Evolutionary conservation across 2,329 filamentous ascomycete genomes (phyloP), one percentile per base, ranked within the genome.

Genomic region (Nigrograna mackinnonii): DNA sequence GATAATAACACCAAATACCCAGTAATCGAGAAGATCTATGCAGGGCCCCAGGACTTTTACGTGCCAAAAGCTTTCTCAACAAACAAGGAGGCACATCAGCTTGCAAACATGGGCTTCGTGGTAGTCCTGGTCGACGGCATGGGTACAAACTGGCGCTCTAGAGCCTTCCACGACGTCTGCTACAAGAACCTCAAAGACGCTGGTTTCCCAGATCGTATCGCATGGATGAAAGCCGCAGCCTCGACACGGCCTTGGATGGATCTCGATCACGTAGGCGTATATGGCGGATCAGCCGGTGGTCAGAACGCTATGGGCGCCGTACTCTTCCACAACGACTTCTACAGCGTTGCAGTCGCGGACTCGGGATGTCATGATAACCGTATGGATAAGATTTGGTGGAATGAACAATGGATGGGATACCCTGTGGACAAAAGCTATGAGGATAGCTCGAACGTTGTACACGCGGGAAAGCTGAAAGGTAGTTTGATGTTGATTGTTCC

Each of bases 381-480:
- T 22, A 62, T 62, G 57, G 57, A 62, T 36, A 62, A 60, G 41
- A 16, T 59, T 12, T 56, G 52, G 56, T 60, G 57, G 58, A 59
- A 59, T 31, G 57, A 62, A 41, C 46, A 46, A 39, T 62, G 49
- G 52, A 59, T 62, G 57, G 58, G 58, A n/a, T 59, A 49, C 20
- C 57, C 54, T 12, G 49, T 59, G 16, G 57, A 60, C 22, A 35
- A 55, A 37, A 46, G 46, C 30, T 60, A 62, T 41, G 49, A 50
- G 22, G 57, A 55, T 11, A 52, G 42, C 22, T 60, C n/a, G n/a
- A n/a, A n/a, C n/a, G n/a, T n/a, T n/a, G n/a, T n/a, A n/a, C n/a
- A n/a, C n/a, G n/a, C n/a, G n/a, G n/a, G n/a, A n/a, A n/a, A n/a
- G n/a, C n/a, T n/a, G n/a, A n/a, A n/a, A n/a, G n/a, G n/a, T n/a